Base-by-base conservation (phyloP, 2,329 filamentous ascomycete genomes). In the Juglanconis oblonga region DNA sequence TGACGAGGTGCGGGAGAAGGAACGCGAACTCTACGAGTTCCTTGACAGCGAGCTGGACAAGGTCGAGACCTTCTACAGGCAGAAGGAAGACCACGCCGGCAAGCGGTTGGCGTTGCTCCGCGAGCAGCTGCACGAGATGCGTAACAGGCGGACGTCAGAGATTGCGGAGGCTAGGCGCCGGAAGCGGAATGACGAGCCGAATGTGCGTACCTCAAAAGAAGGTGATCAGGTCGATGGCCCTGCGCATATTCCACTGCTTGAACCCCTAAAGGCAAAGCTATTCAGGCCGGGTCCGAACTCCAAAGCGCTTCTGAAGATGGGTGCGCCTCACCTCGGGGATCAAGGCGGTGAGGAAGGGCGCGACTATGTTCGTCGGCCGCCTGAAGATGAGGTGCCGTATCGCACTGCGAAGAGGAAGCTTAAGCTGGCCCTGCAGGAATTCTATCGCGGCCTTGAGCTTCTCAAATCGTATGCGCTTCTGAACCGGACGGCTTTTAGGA, bases 401-500 rank as follows among this genome's bases (percentile, higher is more conserved):
- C 85, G 90, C 32, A 87, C 88, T 2, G 95, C 95, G 1, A 98
- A 97, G 76, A 83, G 89, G 62, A 97, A 97, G 76, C 81, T 99
- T 58, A 98, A 98, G 74, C 78, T 91, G 52, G 95, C 95, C 0
- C 75, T 98, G 53, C 90, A 96, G 68, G 95, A 98, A 72, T 97
- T 92, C 72, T 98, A 99, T 72, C 88, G 94, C 24, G 89, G 91
- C 0, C 81, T 99, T 13, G 95, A 99, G 71, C 79, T 98, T 50
- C 81, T 99, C 61, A 98, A 97, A 76, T 90, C 91, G 0, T 99
- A 96, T 68, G 89, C 92, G 1, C 77, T 96, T 29, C 80, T 97
- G 13, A 99, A 99, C 72, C 85, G 92, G 52, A 97, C 92, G 0
- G 95, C 92, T 0, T 98, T 98, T 70, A 88, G 93, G 36, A 99